Percentiles rank a stretch among this genome's conserved stretches.
phyloP scores from a whole-genome alignment of 164 flowering plant species.

The Aristolochia contorta region DNA sequence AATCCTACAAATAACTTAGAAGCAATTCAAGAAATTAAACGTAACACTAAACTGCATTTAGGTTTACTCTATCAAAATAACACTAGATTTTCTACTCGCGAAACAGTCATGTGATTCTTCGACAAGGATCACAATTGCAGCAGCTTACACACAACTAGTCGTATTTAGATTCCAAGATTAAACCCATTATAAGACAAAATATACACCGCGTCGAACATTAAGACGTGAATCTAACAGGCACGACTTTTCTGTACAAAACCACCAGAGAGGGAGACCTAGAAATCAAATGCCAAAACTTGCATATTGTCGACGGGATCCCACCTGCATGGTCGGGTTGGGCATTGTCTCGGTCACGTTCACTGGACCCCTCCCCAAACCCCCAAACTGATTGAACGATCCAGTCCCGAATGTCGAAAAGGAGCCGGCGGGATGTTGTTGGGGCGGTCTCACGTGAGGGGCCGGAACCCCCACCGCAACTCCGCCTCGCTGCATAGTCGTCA shows the following conservation, averaged over 20 bases:
- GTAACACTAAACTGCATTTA: no score
- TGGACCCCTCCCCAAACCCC: not conserved
- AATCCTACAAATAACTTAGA: no score
- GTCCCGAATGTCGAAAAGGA: slow-evolving; percentile 2
- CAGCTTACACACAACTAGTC: not conserved
- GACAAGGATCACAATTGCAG: no score
- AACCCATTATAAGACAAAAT: not conserved
- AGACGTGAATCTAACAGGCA: not conserved
- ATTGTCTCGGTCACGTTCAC: not conserved
- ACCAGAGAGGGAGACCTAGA: not conserved
- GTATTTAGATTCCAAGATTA: not conserved
- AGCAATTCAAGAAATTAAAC: no score
- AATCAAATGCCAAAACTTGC: no score
- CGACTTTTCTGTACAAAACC: not conserved
- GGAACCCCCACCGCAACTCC: slow-evolving; percentile 1
- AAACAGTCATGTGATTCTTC: no score
- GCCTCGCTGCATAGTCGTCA: slow-evolving; percentile 1
- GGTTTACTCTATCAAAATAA: no score
- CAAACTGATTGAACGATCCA: slow-evolving; percentile 2
- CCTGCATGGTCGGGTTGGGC: not conserved
- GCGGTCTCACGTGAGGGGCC: not conserved
- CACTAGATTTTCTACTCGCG: no score
- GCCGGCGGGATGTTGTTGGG: slow-evolving; percentile 1
- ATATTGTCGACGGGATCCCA: not conserved
- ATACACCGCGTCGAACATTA: not conserved